These are phyloP conservation scores for Hypoxylon sp. DNA, from an alignment of 2,329 filamentous ascomycete genomes.

Conservation along the genomic window DNA sequence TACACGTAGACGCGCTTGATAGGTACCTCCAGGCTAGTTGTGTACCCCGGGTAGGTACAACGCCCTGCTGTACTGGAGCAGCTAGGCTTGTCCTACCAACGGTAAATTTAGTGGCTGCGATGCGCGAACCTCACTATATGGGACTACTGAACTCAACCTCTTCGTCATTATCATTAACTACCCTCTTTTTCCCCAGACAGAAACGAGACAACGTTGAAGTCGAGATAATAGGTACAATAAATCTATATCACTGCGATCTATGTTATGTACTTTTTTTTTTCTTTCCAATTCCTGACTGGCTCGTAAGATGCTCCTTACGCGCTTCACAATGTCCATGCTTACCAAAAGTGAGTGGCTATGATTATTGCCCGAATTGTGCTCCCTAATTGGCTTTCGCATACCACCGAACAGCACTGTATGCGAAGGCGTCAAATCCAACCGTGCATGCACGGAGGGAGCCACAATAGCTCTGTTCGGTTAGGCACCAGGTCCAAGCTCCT, in stretches of 20 bases:
- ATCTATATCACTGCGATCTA: neutral
- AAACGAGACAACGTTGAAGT: neutral
- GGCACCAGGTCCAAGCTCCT: conserved; percentile 31
- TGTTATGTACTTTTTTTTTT: neutral
- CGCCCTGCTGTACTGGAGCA: conserved; percentile 14
- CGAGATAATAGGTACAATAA: too few relatives aligned
- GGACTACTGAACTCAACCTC: conserved; percentile 1
- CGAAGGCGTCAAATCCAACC: neutral
- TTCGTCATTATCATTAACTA: neutral
- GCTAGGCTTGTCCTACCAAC: conserved; percentile 27
- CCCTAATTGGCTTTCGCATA: conserved; percentile 25
- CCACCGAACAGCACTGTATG: neutral
- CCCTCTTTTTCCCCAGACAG: neutral
- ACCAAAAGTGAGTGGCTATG: conserved; percentile 11
- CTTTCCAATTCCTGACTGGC: neutral
- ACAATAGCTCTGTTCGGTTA: conserved; percentile 21
- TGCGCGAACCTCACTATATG: conserved; percentile 1
- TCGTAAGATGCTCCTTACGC: neutral
- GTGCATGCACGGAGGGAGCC: conserved; percentile 2
- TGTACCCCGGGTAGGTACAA: conserved; percentile 17
- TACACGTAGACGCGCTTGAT: conserved; percentile 42
- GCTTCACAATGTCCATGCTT: conserved; percentile 19
- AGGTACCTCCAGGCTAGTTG: conserved; percentile 28
- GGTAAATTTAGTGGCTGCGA: conserved; percentile 19
- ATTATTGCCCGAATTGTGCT: conserved; percentile 26